Evolutionary conservation across 2,329 filamentous ascomycete genomes (phyloP).

Genomic region (Beauveria scarabaeidicola): DNA sequence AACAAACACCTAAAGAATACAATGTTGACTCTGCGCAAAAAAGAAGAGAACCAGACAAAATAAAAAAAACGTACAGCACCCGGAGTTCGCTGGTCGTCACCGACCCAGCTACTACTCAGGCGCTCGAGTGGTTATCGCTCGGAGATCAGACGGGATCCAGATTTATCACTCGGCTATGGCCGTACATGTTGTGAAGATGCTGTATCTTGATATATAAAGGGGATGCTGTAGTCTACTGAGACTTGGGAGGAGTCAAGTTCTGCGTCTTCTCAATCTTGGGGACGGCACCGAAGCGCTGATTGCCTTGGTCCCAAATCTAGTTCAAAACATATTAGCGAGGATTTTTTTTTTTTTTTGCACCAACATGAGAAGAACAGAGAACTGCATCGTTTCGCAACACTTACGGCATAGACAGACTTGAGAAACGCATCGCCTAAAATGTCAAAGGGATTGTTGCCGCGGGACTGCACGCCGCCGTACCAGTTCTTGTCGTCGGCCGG

Average conservation of each 20-base stretch:
- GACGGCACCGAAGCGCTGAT: slow-evolving; percentile 50
- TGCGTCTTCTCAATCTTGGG: slow-evolving; percentile 10
- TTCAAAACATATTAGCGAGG: not conserved
- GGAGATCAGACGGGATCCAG: not conserved
- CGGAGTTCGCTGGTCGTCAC: too few species aligned
- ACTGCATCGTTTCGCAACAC: not conserved
- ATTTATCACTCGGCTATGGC: not conserved
- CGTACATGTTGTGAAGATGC: not conserved
- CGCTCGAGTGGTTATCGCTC: too few species aligned
- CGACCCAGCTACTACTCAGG: too few species aligned
- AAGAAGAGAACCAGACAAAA: too few species aligned
- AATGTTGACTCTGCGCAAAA: too few species aligned
- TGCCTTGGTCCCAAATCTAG: slow-evolving; percentile 8
- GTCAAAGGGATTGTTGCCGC: slow-evolving; percentile 4
- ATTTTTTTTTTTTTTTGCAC: not conserved
- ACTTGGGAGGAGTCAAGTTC: slow-evolving; percentile 2
- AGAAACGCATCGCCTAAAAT: slow-evolving; percentile 6
- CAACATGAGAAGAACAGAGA: too few species aligned
- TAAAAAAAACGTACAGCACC: too few species aligned
- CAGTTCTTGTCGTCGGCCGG: slow-evolving; percentile 3
- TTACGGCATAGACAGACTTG: slow-evolving; percentile 5
- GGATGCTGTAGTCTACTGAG: not conserved
- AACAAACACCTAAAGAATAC: too few species aligned
- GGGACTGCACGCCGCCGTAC: slow-evolving; percentile 9
- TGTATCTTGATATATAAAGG: not conserved